Base-by-base conservation (phyloP, 352 stramenopile species). In the Peronospora tabacina region DNA sequence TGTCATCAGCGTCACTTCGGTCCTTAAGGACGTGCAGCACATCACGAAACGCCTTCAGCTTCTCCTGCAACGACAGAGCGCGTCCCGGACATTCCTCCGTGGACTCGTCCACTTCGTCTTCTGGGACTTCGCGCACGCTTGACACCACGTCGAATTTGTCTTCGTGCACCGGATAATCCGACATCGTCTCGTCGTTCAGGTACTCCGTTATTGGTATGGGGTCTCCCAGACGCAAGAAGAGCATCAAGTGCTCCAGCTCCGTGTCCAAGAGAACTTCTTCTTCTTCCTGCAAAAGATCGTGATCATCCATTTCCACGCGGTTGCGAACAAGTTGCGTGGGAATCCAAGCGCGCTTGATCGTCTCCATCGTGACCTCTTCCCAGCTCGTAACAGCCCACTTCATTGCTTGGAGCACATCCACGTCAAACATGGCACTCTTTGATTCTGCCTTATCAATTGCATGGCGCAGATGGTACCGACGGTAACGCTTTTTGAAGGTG, bases 71-170 rank as follows among this genome's bases (percentile, higher is more conserved):
- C 24, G 80, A 85, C 19, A 85, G 51, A 11, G 66, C 80, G 1
- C 58, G 55, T 5, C 51, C 48, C 3, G 55, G 40, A 3, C 44
- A 61, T 24, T 82, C 74, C 35, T 78, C 72, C 3, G 62, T 56
- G 1, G 70, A 59, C 9, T 86, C 78, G 2, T 83, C 67, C 3
- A 82, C 60, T 7, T 86, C 77, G 20, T 89, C 78, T 44, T 87
- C 77, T 0, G 74, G 70, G 8, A 89, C 72, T 33, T 88, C 74
- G 37, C 78, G 77, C 1, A 67, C 42, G 19, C 66, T 74, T 41
- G 85, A 69, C 13, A 91, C 66, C n/a, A 87, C 62, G 26, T 92
- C 81, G 16, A 92, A 89, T 45, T 87, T 87, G 47, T 92, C 81
- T 60, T 89, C 81, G 42, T 92, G 77, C 46, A 90, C 64, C 7